Evolutionary conservation across 2,329 filamentous ascomycete species (phyloP).

Genomic region (Sclerotinia minor): DNA sequence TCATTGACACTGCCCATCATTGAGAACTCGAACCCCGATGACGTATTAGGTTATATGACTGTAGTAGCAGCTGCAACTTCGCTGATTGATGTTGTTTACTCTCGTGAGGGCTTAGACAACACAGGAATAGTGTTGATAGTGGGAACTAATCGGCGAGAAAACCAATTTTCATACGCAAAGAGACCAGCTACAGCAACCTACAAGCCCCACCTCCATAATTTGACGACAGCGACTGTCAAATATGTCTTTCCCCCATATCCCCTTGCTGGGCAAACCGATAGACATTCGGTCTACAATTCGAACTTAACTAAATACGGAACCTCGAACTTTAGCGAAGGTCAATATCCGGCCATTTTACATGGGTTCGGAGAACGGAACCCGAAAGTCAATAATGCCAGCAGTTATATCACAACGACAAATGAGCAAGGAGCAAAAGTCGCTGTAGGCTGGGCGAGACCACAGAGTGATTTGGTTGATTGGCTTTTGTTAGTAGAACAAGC

Average conservation of each 20-base stretch:
- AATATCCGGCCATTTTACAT: conserved; percentile 60
- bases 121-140: conserved; percentile 71
- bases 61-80: conserved; percentile 69
- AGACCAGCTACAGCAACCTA: conserved; percentile 52
- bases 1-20: conserved; percentile 81
- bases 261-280: conserved; percentile 45
- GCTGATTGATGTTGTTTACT: conserved; percentile 61
- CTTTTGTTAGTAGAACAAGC: conserved; percentile 77
- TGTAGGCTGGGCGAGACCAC: conserved; percentile 75
- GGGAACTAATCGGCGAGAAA: conserved; percentile 65
- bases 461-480: conserved; percentile 74
- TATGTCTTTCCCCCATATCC: conserved; percentile 61
- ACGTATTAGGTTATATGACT: conserved; percentile 82
- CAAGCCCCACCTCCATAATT: conserved; percentile 43
- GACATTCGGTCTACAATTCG: conserved; percentile 48
- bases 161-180: conserved; percentile 56
- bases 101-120: conserved; percentile 67
- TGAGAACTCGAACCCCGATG: conserved; percentile 59
- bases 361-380: conserved; percentile 56
- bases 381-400: conserved; percentile 65
- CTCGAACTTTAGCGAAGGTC: conserved; percentile 57
- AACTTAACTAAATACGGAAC: conserved; percentile 41
- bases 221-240: conserved; percentile 51
- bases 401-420: conserved; percentile 67
- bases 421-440: conserved; percentile 70